Evolutionary conservation across 2,329 filamentous ascomycete species (phyloP).

Genomic region (Periconia sp.): DNA sequence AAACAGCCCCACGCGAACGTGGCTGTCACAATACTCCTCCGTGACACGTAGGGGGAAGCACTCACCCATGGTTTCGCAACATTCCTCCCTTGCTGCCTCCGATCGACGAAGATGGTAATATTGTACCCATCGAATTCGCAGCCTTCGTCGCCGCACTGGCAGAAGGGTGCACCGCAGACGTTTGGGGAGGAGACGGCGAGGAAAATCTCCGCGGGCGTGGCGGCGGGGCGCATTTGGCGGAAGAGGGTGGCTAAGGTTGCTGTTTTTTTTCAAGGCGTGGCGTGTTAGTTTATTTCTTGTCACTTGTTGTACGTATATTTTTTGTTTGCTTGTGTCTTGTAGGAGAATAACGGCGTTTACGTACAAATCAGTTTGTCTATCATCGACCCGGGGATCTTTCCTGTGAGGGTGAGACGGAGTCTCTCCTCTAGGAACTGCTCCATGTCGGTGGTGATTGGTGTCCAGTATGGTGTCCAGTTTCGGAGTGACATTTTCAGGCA

Average conservation of each 20-base stretch:
- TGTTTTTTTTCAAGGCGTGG: neutral
- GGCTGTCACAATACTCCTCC: no score
- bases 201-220: constrained; percentile 6
- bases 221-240: constrained; percentile 2
- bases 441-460: neutral
- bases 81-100: constrained; percentile 6
- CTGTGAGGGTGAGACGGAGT: constrained; percentile 7
- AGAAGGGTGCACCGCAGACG: constrained; percentile 4
- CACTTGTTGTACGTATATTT: neutral
- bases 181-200: constrained; percentile 6
- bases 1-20: no score
- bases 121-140: constrained; percentile 4
- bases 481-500: neutral
- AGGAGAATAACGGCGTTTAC: neutral
- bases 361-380: constrained; percentile 6
- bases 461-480: neutral
- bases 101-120: constrained; percentile 7
- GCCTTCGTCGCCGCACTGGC: constrained; percentile 1
- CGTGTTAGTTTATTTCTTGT: neutral
- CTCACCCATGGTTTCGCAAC: constrained; percentile 8
- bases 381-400: neutral
- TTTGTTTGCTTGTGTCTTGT: neutral
- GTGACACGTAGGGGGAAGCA: no score
- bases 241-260: constrained; percentile 4
- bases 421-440: constrained; percentile 4